Evolutionary conservation across 495 filamentous ascomycete genomes (phyloP).

Genomic region (Podospora sp.): DNA sequence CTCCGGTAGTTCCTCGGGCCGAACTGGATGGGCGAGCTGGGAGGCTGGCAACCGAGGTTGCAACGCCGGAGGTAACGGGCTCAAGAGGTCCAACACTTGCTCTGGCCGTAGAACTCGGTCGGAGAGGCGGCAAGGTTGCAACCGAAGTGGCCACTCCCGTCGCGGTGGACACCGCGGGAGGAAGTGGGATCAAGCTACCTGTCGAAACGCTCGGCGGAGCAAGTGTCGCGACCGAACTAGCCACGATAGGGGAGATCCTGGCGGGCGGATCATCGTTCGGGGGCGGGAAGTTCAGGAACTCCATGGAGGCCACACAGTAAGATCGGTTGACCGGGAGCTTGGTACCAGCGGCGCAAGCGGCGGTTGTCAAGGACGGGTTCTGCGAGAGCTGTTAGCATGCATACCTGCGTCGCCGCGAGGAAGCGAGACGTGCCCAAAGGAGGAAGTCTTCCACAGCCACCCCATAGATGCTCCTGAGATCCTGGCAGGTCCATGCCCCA

Average conservation of each 20-base stretch:
- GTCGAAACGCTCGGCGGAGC: neutral
- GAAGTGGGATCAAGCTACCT: neutral
- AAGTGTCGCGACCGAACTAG: neutral
- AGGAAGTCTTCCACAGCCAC: slow-evolving; percentile 12
- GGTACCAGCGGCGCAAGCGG: slow-evolving; percentile 2
- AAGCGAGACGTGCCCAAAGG: slow-evolving; percentile 12
- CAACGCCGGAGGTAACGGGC: no score
- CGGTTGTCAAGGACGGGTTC: slow-evolving; percentile 15
- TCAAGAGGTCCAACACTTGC: neutral
- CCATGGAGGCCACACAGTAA: slow-evolving; percentile 19
- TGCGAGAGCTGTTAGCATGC: neutral
- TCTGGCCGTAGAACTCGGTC: neutral
- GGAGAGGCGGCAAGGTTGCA: neutral
- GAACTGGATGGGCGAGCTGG: no score
- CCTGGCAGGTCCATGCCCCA: slow-evolving; percentile 10
- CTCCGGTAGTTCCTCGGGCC: no score
- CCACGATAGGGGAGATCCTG: neutral
- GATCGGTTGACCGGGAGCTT: slow-evolving; percentile 10
- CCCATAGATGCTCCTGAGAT: slow-evolving; percentile 13
- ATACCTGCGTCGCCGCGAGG: neutral
- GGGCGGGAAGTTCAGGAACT: neutral
- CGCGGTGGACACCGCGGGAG: neutral
- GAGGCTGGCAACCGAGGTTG: no score
- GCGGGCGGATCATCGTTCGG: neutral
- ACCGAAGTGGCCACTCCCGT: neutral